These are phyloP conservation scores for Eustoma russellianum DNA, from an alignment of 257 asterid species.

Conservation along the genomic window DNA sequence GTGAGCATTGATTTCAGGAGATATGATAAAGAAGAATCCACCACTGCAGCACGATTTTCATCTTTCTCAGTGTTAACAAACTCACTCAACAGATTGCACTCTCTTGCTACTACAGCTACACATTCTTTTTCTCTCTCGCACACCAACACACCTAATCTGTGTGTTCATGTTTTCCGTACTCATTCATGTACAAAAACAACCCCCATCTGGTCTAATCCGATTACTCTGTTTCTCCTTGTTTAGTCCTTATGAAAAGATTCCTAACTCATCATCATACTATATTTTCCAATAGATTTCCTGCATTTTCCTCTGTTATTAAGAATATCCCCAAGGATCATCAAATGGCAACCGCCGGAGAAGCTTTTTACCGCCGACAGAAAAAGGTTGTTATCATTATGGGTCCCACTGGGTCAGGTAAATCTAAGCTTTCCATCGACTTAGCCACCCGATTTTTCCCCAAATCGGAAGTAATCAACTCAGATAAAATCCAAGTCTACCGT, in stretches of 20 bases:
- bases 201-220: neutral
- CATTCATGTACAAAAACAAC: neutral
- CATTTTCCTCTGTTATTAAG: conserved; percentile 9
- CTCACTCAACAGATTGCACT: conserved; percentile 1
- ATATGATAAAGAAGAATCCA: too few relatives aligned
- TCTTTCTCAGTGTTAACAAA: neutral
- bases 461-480: conserved; percentile 78
- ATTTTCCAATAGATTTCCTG: neutral
- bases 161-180: neutral
- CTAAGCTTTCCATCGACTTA: conserved; percentile 73
- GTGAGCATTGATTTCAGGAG: too few relatives aligned
- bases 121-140: too few relatives aligned
- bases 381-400: conserved; percentile 68
- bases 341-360: conserved; percentile 20
- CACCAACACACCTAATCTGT: neutral
- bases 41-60: too few relatives aligned
- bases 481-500: conserved; percentile 64
- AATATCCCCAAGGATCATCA: conserved; percentile 12
- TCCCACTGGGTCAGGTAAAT: conserved; percentile 86
- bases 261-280: conserved; percentile 8
- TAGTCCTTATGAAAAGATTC: conserved; percentile 38
- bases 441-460: conserved; percentile 46
- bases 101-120: neutral
- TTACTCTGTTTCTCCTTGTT: neutral
- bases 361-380: conserved; percentile 21